Percentiles rank a stretch among this genome's conserved stretches.
These are phyloP conservation scores for Colletotrichum cordylinicola DNA, from an alignment of 2,329 filamentous ascomycete species.

Conservation along the genomic window DNA sequence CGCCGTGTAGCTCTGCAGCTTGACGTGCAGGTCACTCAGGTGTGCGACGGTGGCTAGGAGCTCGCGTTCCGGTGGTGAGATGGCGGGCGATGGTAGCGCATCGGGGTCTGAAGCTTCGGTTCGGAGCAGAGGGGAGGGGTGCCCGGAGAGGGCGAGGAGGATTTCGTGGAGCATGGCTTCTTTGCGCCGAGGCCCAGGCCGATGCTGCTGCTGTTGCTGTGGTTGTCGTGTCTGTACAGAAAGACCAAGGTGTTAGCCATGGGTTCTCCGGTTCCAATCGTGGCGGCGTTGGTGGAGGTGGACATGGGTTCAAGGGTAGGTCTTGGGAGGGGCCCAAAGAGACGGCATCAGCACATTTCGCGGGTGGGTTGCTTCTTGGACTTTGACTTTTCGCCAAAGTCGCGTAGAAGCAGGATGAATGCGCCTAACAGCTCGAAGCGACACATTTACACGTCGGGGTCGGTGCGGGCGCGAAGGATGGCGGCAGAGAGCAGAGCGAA, in stretches of 20 bases:
- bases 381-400: constrained; percentile 45
- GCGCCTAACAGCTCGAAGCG: constrained; percentile 59
- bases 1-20: constrained; percentile 70
- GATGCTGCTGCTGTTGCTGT: neutral
- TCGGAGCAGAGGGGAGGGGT: constrained; percentile 87
- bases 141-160: constrained; percentile 92
- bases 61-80: constrained; percentile 82
- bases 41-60: constrained; percentile 79
- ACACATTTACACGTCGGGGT: constrained; percentile 46
- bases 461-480: neutral
- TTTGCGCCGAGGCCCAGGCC: neutral
- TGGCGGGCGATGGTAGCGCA: constrained; percentile 46
- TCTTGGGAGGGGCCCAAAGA: constrained; percentile 18
- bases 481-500: neutral
- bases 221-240: neutral
- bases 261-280: neutral
- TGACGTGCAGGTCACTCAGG: constrained; percentile 79
- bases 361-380: constrained; percentile 32
- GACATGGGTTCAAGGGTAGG: neutral
- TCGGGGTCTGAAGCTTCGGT: constrained; percentile 50
- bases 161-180: constrained; percentile 93
- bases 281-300: neutral
- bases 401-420: constrained; percentile 52
- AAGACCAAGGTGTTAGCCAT: neutral
- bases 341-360: constrained; percentile 1